Evolutionary conservation across 352 stramenopile genomes (phyloP).

Genomic region (Halophytophthora polymorphica): DNA sequence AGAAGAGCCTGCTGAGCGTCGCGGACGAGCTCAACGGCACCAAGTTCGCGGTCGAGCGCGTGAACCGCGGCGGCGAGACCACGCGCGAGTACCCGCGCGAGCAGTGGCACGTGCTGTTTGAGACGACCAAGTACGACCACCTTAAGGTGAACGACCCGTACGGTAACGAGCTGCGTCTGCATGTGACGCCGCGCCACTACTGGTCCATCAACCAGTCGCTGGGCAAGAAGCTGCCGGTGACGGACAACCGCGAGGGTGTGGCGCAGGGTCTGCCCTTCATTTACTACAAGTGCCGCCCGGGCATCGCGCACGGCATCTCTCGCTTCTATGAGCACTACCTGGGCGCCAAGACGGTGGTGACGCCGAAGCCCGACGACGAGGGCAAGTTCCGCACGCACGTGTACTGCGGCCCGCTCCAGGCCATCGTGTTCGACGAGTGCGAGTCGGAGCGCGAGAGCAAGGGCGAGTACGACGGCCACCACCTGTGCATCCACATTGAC

Average conservation of each 20-base stretch:
- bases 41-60: conserved; percentile 44
- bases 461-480: conserved; percentile 71
- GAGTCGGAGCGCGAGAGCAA: conserved; percentile 48
- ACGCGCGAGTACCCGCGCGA: conserved; percentile 49
- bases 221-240: conserved; percentile 48
- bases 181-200: conserved; percentile 58
- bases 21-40: conserved; percentile 48
- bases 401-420: conserved; percentile 51
- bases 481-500: conserved; percentile 74
- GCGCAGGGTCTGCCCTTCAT: conserved; percentile 59
- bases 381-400: conserved; percentile 44
- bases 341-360: conserved; percentile 46
- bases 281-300: conserved; percentile 51
- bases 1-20: conserved; percentile 44
- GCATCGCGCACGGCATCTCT: conserved; percentile 52
- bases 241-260: conserved; percentile 36
- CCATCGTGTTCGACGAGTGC: conserved; percentile 63
- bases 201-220: conserved; percentile 56
- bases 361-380: conserved; percentile 32
- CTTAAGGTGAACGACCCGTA: conserved; percentile 61
- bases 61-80: conserved; percentile 49
- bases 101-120: conserved; percentile 53
- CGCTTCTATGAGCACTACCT: conserved; percentile 74
- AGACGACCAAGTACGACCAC: conserved; percentile 51
- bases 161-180: conserved; percentile 51